These are phyloP conservation scores for Claviceps fusiformis DNA, from an alignment of 2,329 filamentous ascomycete genomes.

Conservation along the genomic window DNA sequence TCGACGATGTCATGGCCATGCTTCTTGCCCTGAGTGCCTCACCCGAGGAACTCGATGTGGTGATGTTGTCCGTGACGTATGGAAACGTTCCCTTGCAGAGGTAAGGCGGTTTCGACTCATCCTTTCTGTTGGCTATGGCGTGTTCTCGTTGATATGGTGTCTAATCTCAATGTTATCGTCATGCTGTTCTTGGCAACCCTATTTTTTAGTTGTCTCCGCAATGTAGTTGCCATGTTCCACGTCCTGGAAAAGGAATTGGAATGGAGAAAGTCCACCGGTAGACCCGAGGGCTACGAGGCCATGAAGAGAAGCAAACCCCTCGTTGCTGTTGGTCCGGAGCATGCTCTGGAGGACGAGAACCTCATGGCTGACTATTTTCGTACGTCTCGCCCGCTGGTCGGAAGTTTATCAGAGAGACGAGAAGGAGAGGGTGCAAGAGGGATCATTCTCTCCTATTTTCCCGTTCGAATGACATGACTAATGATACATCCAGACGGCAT, in stretches of 20 bases:
- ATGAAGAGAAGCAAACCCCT: constrained; percentile 64
- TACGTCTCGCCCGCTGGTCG: constrained; percentile 27
- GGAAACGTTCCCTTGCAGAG: constrained; percentile 83
- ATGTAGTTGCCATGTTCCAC: constrained; percentile 82
- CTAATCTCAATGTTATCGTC: not conserved
- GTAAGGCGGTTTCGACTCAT: constrained; percentile 26
- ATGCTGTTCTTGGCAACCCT: not conserved
- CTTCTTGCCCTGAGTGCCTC: constrained; percentile 72
- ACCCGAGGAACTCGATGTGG: constrained; percentile 71
- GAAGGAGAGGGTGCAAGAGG: not conserved
- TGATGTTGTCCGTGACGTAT: constrained; percentile 80
- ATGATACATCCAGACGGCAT: constrained; percentile 43
- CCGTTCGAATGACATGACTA: not conserved
- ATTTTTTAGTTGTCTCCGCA: constrained; percentile 60
- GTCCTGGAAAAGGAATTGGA: constrained; percentile 77
- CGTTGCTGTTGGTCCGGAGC: constrained; percentile 74
- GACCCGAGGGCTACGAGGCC: constrained; percentile 55
- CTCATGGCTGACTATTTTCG: constrained; percentile 80
- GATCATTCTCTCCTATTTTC: not conserved
- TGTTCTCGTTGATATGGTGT: not conserved
- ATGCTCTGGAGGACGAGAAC: constrained; percentile 70
- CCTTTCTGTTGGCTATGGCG: not conserved
- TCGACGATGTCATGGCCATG: constrained; percentile 84
- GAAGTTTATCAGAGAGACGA: not conserved
- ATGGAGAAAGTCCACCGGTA: constrained; percentile 62